Conservation (phyloP, 1,284 basidiomycete genomes). For the Macrocystidia cucumis region DNA sequence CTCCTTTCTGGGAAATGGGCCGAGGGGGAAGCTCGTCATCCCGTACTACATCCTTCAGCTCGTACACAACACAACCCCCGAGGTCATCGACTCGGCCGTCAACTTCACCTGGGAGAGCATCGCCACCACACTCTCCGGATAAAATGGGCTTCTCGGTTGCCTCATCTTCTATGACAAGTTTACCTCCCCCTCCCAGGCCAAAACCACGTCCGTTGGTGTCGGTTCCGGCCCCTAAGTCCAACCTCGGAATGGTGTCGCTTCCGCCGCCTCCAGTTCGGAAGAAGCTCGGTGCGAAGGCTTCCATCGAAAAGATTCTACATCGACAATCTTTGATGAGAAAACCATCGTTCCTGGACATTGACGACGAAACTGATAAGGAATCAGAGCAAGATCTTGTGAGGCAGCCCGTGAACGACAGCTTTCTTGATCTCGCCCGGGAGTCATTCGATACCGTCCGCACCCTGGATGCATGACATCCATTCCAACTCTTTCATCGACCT, state of each 20-base stretch:
- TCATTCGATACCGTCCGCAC: conserved; percentile 57
- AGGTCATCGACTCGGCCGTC: conserved; percentile 15
- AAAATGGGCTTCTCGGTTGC: conserved; percentile 8
- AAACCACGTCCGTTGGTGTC: conserved; percentile 22
- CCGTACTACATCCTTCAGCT: too few species aligned
- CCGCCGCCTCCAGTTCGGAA: conserved; percentile 19
- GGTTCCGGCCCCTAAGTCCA: conserved; percentile 12
- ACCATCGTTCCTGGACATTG: conserved; percentile 66
- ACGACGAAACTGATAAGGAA: conserved; percentile 36
- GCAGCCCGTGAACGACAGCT: conserved; percentile 36
- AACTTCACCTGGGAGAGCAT: conserved; percentile 16
- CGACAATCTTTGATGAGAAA: conserved; percentile 48
- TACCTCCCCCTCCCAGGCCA: conserved; percentile 36
- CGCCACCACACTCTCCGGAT: conserved; percentile 10
- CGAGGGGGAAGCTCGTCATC: conserved; percentile 8
- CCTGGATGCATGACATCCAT: conserved; percentile 19
- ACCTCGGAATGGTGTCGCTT: conserved; percentile 11
- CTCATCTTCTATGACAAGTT: conserved; percentile 22
- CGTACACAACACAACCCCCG: conserved; percentile 8
- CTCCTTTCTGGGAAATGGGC: conserved; percentile 9
- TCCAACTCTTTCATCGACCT: conserved; percentile 12
- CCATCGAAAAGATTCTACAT: conserved; percentile 25
- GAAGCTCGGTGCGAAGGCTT: conserved; percentile 17
- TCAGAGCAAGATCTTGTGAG: conserved; percentile 12
- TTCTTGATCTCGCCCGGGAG: conserved; percentile 57